Evolutionary conservation across 495 filamentous ascomycete genomes (phyloP).

Genomic region (Thermothielavioides terrestris): DNA sequence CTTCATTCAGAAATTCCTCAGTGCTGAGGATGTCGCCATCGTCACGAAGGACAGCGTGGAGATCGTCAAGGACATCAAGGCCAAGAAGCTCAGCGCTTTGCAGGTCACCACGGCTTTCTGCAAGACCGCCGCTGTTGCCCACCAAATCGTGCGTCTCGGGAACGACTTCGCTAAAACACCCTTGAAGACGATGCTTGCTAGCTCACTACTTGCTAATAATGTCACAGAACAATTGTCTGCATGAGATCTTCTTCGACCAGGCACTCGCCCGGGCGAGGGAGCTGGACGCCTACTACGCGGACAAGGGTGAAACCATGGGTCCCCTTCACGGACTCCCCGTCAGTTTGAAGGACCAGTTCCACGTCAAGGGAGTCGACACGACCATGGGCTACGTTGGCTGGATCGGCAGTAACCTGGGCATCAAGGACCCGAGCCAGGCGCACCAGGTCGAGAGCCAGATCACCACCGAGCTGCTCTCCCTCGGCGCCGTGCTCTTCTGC

Average conservation of each 20-base stretch:
- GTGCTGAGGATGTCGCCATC: too few species aligned
- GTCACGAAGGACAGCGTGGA: too few species aligned
- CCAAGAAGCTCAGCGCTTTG: too few species aligned
- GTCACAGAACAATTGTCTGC: slow-evolving; percentile 51
- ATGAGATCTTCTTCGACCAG: slow-evolving; percentile 55
- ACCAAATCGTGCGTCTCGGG: too few species aligned
- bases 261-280: slow-evolving; percentile 50
- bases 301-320: slow-evolving; percentile 44
- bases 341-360: slow-evolving; percentile 58
- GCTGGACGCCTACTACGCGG: slow-evolving; percentile 45
- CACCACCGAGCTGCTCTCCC: slow-evolving; percentile 1
- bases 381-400: slow-evolving; percentile 29
- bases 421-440: slow-evolving; percentile 40
- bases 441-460: slow-evolving; percentile 38
- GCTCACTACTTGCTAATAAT: too few species aligned
- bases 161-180: too few species aligned
- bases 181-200: too few species aligned
- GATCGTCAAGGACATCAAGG: too few species aligned
- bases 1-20: neutral
- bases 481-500: slow-evolving; percentile 30
- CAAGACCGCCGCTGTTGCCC: too few species aligned
- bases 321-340: slow-evolving; percentile 63
- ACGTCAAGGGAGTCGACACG: slow-evolving; percentile 47
- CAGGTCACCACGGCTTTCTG: too few species aligned
- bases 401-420: slow-evolving; percentile 12